A percentile compares a stretch with the other conserved stretches of the same genome.
Evolutionary conservation across 2,329 filamentous ascomycete species (phyloP).

Genomic region (Diaporthe sp.): DNA sequence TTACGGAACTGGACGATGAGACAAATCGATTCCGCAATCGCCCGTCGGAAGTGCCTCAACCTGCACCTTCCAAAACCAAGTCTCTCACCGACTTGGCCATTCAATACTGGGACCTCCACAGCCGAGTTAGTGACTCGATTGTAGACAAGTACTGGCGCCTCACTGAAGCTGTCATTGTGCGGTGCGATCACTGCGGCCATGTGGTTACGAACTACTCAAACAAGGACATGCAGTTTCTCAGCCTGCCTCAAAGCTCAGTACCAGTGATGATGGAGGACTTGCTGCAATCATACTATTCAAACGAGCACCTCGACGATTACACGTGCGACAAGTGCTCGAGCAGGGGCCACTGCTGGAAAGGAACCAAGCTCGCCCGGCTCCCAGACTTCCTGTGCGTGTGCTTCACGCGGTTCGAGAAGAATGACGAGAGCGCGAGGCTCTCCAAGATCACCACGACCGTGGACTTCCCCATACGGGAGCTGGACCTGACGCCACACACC

Average conservation of each 20-base stretch:
- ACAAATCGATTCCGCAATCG: slow-evolving; percentile 74
- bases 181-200: slow-evolving; percentile 73
- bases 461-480: slow-evolving; percentile 80
- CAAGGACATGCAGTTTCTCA: slow-evolving; percentile 69
- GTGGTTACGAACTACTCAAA: slow-evolving; percentile 59
- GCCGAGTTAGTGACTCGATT: slow-evolving; percentile 79
- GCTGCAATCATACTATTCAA: slow-evolving; percentile 76
- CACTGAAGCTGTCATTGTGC: slow-evolving; percentile 79
- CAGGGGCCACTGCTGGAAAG: slow-evolving; percentile 77
- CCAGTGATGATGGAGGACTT: slow-evolving; percentile 69
- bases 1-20: slow-evolving; percentile 88
- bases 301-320: slow-evolving; percentile 77
- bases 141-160: slow-evolving; percentile 86
- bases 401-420: slow-evolving; percentile 72
- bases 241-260: slow-evolving; percentile 52
- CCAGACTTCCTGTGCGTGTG: slow-evolving; percentile 85
- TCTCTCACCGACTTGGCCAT: slow-evolving; percentile 69
- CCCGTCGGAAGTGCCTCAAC: slow-evolving; percentile 44
- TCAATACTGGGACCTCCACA: slow-evolving; percentile 82
- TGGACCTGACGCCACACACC: slow-evolving; percentile 67
- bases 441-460: slow-evolving; percentile 80
- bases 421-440: slow-evolving; percentile 46
- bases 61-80: slow-evolving; percentile 40
- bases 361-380: slow-evolving; percentile 81
- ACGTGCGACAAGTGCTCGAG: slow-evolving; percentile 83